Conservation (phyloP, 75 land plant genomes). For the Larix kaempferi region DNA sequence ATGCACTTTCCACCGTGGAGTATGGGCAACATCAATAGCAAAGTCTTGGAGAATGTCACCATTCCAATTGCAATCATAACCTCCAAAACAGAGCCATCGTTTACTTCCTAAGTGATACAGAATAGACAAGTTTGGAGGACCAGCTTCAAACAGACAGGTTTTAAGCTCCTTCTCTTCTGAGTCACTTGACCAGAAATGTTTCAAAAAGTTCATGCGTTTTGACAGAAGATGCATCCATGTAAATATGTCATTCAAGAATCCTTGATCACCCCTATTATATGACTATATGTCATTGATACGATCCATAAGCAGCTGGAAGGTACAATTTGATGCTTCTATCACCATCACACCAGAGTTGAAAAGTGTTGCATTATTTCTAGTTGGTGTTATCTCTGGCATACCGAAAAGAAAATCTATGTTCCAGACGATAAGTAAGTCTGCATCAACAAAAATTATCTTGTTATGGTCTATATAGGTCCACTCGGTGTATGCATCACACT, state of each 20-base stretch:
- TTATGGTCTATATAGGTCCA: conserved; percentile 84
- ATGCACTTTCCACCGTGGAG: conserved; percentile 63
- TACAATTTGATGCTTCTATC: conserved; percentile 74
- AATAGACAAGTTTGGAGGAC: conserved; percentile 65
- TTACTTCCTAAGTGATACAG: conserved; percentile 66
- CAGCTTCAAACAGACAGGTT: conserved; percentile 45
- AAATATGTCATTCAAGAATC: conserved; percentile 78
- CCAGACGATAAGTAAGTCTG: conserved; percentile 21
- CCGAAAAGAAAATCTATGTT: conserved; percentile 74
- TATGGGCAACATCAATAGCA: conserved; percentile 68
- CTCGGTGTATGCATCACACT: conserved; percentile 71
- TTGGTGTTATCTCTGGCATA: conserved; percentile 70
- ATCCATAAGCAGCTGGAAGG: conserved; percentile 65
- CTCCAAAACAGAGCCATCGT: conserved; percentile 74
- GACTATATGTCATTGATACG: conserved; percentile 41
- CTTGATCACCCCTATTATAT: conserved; percentile 95
- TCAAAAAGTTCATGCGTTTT: conserved; percentile 61
- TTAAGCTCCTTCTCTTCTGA: conserved; percentile 39
- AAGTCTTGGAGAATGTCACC: conserved; percentile 42
- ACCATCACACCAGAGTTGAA: conserved; percentile 85
- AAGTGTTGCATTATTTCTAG: conserved; percentile 54
- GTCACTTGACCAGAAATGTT: conserved; percentile 68
- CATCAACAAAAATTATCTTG: too few relatives aligned
- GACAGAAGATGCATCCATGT: conserved; percentile 94
- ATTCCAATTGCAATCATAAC: conserved; percentile 82